These are phyloP conservation scores for Coemansia sp. DNA, from an alignment of 192 early-diverging fungal genomes.

Conservation along the genomic window DNA sequence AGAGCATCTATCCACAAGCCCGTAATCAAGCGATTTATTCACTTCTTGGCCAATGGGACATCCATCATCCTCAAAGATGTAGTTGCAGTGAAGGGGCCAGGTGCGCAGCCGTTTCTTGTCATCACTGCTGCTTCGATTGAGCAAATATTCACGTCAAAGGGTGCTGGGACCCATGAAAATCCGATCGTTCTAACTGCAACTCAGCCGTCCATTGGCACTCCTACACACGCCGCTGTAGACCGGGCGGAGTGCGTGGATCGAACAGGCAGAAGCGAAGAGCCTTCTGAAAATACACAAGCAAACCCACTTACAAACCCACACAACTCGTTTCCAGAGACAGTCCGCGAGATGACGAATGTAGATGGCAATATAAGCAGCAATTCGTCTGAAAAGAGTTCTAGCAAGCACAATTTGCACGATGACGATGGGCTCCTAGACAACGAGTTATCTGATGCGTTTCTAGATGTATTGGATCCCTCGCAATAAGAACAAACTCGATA, in stretches of 20 bases:
- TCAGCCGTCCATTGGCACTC: constrained; percentile 4
- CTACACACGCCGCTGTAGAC: background rate
- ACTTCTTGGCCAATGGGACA: constrained; percentile 28
- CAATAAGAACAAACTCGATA: background rate
- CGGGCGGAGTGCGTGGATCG: background rate
- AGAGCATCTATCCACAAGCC: constrained; percentile 37
- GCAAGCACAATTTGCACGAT: background rate
- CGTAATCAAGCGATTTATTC: constrained; percentile 24
- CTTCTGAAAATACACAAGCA: background rate
- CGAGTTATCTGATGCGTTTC: constrained; percentile 3
- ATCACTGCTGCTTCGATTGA: constrained; percentile 39
- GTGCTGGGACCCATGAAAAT: constrained; percentile 20
- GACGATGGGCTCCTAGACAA: constrained; percentile 14
- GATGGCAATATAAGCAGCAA: background rate
- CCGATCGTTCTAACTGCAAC: constrained; percentile 37
- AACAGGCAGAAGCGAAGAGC: background rate
- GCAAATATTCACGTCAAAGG: constrained; percentile 39
- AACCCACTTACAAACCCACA: background rate
- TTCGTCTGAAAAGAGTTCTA: background rate
- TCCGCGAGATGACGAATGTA: background rate
- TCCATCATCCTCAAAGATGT: constrained; percentile 45
- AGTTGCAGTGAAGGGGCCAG: constrained; percentile 29
- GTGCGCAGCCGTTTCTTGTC: constrained; percentile 33
- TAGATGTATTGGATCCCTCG: constrained; percentile 20
- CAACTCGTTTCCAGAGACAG: constrained; percentile 1